phyloP scores from a whole-genome alignment of 768 basidiomycete species.

The Porpolomopsis calyptriformis region DNA sequence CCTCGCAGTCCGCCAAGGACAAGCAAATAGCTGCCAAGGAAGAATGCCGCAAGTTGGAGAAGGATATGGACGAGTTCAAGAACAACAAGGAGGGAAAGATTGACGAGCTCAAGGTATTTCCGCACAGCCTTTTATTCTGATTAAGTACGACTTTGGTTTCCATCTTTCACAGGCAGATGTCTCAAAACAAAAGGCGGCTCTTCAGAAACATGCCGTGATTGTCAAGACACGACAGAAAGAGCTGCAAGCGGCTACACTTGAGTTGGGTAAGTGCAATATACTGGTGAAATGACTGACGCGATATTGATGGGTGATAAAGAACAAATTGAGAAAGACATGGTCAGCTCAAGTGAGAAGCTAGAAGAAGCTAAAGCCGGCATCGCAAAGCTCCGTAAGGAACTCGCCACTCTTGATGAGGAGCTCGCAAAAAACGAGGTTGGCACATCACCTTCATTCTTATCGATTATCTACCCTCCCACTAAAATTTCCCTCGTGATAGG shows the following conservation, averaged over 20 bases:
- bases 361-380: conserved; percentile 36
- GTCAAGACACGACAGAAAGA: conserved; percentile 88
- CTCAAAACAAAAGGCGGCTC: conserved; percentile 63
- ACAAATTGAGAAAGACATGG: conserved; percentile 70
- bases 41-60: conserved; percentile 81
- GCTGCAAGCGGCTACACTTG: conserved; percentile 74
- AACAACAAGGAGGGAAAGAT: conserved; percentile 98
- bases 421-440: conserved; percentile 37
- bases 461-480: neutral
- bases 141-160: neutral
- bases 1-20: conserved; percentile 54
- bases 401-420: conserved; percentile 46
- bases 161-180: conserved; percentile 50
- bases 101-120: conserved; percentile 75
- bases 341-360: conserved; percentile 33
- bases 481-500: conserved; percentile 25
- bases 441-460: conserved; percentile 5
- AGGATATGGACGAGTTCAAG: conserved; percentile 98
- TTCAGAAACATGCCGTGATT: conserved; percentile 70
- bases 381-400: conserved; percentile 48
- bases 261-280: conserved; percentile 53
- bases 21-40: conserved; percentile 68
- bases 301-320: conserved; percentile 32
- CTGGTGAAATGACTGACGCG: conserved; percentile 1
- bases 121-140: neutral